Evolutionary conservation across 2,329 filamentous ascomycete species (phyloP), one percentile per base, ranked within the genome.

Genomic region (Nothophoma quercina): DNA sequence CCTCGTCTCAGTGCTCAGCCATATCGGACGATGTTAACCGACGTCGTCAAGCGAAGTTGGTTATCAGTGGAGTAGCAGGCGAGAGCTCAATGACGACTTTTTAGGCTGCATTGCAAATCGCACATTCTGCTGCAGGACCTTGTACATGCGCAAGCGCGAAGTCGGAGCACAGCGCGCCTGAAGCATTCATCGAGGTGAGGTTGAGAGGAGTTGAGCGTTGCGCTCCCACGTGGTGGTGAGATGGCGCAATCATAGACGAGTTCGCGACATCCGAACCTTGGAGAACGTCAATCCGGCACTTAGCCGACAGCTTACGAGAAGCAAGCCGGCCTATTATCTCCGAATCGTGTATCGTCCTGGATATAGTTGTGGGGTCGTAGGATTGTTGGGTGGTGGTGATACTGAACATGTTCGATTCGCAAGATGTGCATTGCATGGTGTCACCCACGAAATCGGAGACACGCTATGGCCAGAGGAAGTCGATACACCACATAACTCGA

Each of bases 231-330:
- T 44, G 13, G 43, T 42, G 52, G 26, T 38, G 25, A 26, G 32
- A 62, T 58, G 51, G 55, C 59, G 59, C 57, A 58, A 62, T 60
- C 35, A 28, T 51, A n/a, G 16, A 41, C 48, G 32, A 48, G 49
- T 43, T 60, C 46, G 47, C 59, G 53, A 56, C 59, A 62, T 62
- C 44, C 33, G 25, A 41, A 55, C 51, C 51, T 50, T 52, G 45
- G 39, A 52, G 47, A 28, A 43, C 29, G 40, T 43, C 47, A 51
- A 34, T 30, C 32, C 16, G 29, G 40, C 29, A 19, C n/a, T 26
- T 30, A 34, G 19, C 16, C 43, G 43, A 32, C 43, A 30, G 22
- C 7, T 6, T 16, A 2, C 8, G 8, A 19, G 23, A 7, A 19
- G 3, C 9, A 12, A 13, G 15, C 7, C 2, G 1, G 3, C 10